A percentile compares a stretch with the other conserved stretches of the same genome.
Evolutionary conservation across 2,329 filamentous ascomycete species (phyloP).

Genomic region (Monilinia laxa): DNA sequence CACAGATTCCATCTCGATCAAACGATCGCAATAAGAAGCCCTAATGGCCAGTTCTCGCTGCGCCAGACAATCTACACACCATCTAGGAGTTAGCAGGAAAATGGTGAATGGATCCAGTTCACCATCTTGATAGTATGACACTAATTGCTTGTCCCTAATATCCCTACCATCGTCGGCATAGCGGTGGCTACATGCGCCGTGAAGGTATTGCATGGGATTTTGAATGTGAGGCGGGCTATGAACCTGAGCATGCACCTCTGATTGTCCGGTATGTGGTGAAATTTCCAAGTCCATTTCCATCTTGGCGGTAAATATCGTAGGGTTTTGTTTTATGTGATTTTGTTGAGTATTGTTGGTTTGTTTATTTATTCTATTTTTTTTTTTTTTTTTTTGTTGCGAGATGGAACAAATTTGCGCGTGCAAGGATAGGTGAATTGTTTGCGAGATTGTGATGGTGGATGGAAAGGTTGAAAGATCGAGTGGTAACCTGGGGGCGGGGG

Average conservation of each 20-base stretch:
- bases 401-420: not conserved
- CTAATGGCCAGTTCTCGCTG: slow-evolving; percentile 12
- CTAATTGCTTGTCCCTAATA: slow-evolving; percentile 19
- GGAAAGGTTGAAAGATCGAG: not conserved
- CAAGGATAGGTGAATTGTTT: not conserved
- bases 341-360: not conserved
- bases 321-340: not conserved
- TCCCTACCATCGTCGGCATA: slow-evolving; percentile 18
- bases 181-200: slow-evolving; percentile 17
- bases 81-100: slow-evolving; percentile 18
- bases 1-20: slow-evolving; percentile 11
- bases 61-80: slow-evolving; percentile 17
- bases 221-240: slow-evolving; percentile 1
- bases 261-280: slow-evolving; percentile 7
- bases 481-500: not conserved
- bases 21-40: slow-evolving; percentile 11
- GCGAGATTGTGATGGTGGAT: not conserved
- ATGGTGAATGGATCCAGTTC: slow-evolving; percentile 7
- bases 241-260: slow-evolving; percentile 5
- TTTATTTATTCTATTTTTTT: no score
- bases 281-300: slow-evolving; percentile 16
- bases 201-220: slow-evolving; percentile 15
- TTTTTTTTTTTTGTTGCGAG: not conserved
- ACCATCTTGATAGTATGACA: slow-evolving; percentile 8
- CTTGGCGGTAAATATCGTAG: not conserved